Evolutionary conservation across 2,329 filamentous ascomycete genomes (phyloP).

Genomic region (Fusarium sp.): DNA sequence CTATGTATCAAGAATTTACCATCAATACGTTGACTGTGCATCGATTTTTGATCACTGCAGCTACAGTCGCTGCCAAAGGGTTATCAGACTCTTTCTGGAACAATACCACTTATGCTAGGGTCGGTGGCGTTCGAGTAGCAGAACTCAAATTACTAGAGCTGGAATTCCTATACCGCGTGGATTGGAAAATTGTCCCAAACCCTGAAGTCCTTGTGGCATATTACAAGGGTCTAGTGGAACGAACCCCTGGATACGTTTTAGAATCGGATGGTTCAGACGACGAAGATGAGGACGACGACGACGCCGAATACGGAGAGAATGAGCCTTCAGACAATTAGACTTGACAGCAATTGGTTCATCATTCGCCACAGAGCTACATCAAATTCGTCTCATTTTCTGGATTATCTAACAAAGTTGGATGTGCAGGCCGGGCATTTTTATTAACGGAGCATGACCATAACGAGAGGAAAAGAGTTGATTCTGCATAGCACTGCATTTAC

Average conservation of each 20-base stretch:
- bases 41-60: slow-evolving; percentile 94
- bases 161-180: slow-evolving; percentile 90
- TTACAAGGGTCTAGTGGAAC: slow-evolving; percentile 85
- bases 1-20: slow-evolving; percentile 92
- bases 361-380: neutral
- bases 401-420: neutral
- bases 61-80: slow-evolving; percentile 95
- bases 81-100: slow-evolving; percentile 98
- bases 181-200: slow-evolving; percentile 97
- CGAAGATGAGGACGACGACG: slow-evolving; percentile 44
- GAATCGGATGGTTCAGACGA: slow-evolving; percentile 56
- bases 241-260: slow-evolving; percentile 67
- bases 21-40: slow-evolving; percentile 97
- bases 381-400: slow-evolving; percentile 3
- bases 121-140: slow-evolving; percentile 90
- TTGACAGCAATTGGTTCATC: slow-evolving; percentile 6
- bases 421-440: neutral
- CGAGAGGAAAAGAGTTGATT: slow-evolving; percentile 24
- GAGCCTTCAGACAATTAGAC: slow-evolving; percentile 17
- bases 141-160: slow-evolving; percentile 93
- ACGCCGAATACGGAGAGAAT: slow-evolving; percentile 39
- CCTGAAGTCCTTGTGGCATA: slow-evolving; percentile 95
- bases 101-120: slow-evolving; percentile 93
- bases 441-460: slow-evolving; percentile 25
- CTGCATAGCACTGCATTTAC: slow-evolving; percentile 42